Evolutionary conservation across 2,329 filamentous ascomycete species (phyloP), one percentile per base, ranked within the genome.

Genomic region (Monosporascus sp.): DNA sequence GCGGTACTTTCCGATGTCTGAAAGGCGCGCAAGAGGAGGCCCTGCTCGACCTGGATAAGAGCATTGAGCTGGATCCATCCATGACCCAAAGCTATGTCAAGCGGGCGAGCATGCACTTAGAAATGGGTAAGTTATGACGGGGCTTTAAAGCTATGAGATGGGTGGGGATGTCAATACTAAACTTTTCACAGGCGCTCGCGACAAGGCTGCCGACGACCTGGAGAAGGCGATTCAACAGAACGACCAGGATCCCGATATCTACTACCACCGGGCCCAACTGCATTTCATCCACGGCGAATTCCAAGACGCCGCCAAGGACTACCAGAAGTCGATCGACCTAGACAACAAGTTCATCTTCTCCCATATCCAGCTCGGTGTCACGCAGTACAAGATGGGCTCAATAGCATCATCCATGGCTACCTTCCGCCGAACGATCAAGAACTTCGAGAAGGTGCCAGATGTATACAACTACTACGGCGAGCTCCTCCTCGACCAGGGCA

Each of bases 401-500:
- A 89, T 99, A 54, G 94, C 94, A 7, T 97, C 92, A 8, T 96
- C 92, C 47, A 97, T 97, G 91, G 93, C 94, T 37, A 99, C 94
- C 6, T 97, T 99, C 86, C 85, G 93, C 64, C 84, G 92, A 59
- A 96, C 91, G 73, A 92, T 97, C 73, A 99, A 97, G 86, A 97
- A 96, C 76, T 99, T 99, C 69, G 89, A 91, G 67, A 90, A 93
- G 69, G 90, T 96, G 11, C 92, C 93, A 6, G 94, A 99, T 69
- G 94, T 97, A 41, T 99, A 97, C 82, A 99, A 99, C 82, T 99
- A 99, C 83, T 97, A 96, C 67, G 94, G 94, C 66, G 94, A 99
- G 77, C 82, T 99, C 53, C 82, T 99, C 54, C 85, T 99, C 51
- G 94, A 99, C 78, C 94, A 97, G 78, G 87, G 91, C 73, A 96